A percentile compares a stretch with the other conserved stretches of the same genome.
Evolutionary conservation across 805 yeast species (phyloP).

Genomic region (Metschnikowia proteae): DNA sequence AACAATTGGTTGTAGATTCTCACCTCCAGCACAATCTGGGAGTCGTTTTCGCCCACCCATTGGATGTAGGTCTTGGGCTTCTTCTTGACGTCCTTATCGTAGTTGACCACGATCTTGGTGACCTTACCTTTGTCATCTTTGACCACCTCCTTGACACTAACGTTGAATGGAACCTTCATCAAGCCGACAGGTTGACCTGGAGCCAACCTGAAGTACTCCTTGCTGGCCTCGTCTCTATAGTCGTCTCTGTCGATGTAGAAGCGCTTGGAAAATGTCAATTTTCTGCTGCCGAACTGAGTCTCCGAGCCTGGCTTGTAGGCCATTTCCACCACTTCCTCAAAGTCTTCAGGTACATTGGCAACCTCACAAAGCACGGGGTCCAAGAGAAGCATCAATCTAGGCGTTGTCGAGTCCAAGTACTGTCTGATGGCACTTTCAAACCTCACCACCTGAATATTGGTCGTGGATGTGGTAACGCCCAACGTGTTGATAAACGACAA

Average conservation of each 20-base stretch:
- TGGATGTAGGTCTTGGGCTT: constrained; percentile 96
- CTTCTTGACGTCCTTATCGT: constrained; percentile 55
- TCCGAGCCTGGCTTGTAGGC: constrained; percentile 85
- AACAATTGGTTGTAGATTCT: constrained; percentile 86
- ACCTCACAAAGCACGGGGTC: constrained; percentile 82
- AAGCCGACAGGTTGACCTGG: constrained; percentile 94
- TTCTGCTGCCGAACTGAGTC: constrained; percentile 55
- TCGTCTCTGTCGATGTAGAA: constrained; percentile 87
- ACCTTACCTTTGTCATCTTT: constrained; percentile 62
- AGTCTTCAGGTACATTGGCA: constrained; percentile 77
- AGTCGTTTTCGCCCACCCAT: constrained; percentile 80
- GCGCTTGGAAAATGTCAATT: constrained; percentile 69
- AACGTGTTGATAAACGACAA: constrained; percentile 87
- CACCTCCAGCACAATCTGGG: constrained; percentile 63
- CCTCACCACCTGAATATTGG: constrained; percentile 85
- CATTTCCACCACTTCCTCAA: constrained; percentile 62
- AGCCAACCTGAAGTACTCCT: constrained; percentile 88
- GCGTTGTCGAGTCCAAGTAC: constrained; percentile 85
- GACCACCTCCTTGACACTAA: constrained; percentile 66
- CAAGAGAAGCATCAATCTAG: constrained; percentile 89
- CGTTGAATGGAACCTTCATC: constrained; percentile 82
- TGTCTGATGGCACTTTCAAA: constrained; percentile 87
- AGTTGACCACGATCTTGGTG: constrained; percentile 69
- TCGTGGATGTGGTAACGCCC: constrained; percentile 93
- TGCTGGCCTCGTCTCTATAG: constrained; percentile 56